Evolutionary conservation across 2,329 filamentous ascomycete species (phyloP).

Genomic region (Fusarium aywerte): DNA sequence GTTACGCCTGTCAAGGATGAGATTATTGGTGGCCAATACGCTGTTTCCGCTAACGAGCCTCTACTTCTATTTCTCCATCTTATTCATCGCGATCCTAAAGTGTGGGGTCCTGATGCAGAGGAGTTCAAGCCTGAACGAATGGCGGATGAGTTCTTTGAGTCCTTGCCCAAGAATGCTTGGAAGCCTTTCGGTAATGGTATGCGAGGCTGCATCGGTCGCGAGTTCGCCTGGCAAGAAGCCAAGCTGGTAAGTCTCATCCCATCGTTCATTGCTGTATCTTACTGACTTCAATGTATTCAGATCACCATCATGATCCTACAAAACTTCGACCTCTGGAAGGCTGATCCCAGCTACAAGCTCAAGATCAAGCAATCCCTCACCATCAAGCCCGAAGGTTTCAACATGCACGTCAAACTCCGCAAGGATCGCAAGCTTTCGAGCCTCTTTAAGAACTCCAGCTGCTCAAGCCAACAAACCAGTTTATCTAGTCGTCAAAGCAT

Average conservation of each 20-base stretch:
- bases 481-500: not conserved
- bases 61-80: not conserved
- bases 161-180: conserved; percentile 16
- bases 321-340: conserved; percentile 2
- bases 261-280: accelerated
- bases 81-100: not conserved
- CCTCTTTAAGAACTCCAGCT: conserved; percentile 3
- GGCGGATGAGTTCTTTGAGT: conserved; percentile 3
- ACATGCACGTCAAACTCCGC: conserved; percentile 10
- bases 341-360: conserved; percentile 7
- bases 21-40: not conserved
- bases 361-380: conserved; percentile 6
- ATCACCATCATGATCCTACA: conserved; percentile 4
- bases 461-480: not conserved
- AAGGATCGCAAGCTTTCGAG: not conserved
- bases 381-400: not conserved
- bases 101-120: conserved; percentile 7
- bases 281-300: not conserved
- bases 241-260: not conserved
- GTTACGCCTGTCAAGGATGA: conserved; percentile 8
- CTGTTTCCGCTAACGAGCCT: not conserved
- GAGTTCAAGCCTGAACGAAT: conserved; percentile 14
- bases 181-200: conserved; percentile 13
- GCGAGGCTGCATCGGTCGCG: conserved; percentile 8
- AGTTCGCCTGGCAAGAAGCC: conserved; percentile 14